Evolutionary conservation across 2,329 filamentous ascomycete genomes (phyloP).

Genomic region (Cladosporium sp.): DNA sequence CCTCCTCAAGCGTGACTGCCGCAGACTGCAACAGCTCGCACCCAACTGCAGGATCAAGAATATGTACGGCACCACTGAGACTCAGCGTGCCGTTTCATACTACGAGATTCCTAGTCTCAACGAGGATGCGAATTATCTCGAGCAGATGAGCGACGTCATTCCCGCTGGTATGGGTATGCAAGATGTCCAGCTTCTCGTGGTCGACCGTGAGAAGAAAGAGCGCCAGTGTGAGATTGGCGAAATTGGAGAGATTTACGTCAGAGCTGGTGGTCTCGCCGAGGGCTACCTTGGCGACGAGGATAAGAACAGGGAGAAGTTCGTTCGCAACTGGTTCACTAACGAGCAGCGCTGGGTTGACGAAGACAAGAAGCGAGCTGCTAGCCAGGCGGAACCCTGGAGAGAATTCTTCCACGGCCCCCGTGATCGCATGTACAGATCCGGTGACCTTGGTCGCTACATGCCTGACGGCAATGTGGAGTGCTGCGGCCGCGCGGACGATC

Average conservation of each 20-base stretch:
- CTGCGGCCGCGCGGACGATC: constrained; percentile 74
- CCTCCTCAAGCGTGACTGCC: constrained; percentile 76
- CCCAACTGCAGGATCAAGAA: constrained; percentile 71
- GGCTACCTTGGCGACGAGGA: constrained; percentile 62
- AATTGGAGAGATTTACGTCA: constrained; percentile 75
- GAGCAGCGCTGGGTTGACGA: constrained; percentile 60
- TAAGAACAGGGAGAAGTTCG: constrained; percentile 68
- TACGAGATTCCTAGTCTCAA: constrained; percentile 66
- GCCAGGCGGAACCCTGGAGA: constrained; percentile 65
- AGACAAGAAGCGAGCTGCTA: constrained; percentile 48
- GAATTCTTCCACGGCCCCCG: constrained; percentile 72
- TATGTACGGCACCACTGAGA: constrained; percentile 87
- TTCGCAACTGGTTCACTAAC: constrained; percentile 82
- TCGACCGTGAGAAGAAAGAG: constrained; percentile 61
- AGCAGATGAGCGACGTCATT: constrained; percentile 65
- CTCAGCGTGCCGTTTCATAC: constrained; percentile 72
- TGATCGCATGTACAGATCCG: constrained; percentile 81
- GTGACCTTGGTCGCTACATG: constrained; percentile 74
- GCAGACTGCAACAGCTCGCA: constrained; percentile 67
- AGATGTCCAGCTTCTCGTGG: constrained; percentile 81
- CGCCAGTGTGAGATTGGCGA: constrained; percentile 74
- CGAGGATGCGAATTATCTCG: constrained; percentile 58
- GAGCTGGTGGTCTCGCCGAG: constrained; percentile 77
- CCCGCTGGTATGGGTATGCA: constrained; percentile 82
- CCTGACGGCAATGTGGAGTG: constrained; percentile 67